Evolutionary conservation across 805 yeast species (phyloP).

Genomic region (Teunomyces lycoperdinae): DNA sequence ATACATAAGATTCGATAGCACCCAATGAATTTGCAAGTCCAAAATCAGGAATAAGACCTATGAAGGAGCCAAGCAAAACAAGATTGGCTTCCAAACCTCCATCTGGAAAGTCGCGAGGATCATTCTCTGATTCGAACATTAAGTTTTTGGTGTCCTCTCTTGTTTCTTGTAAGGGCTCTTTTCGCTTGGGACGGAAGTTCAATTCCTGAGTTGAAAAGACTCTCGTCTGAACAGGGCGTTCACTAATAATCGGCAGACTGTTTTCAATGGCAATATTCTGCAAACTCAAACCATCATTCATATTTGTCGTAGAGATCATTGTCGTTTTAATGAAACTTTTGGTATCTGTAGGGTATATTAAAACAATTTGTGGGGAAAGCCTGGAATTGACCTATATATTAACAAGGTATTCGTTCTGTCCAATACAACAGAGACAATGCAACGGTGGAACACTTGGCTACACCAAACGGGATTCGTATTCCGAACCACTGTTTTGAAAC

Average conservation of each 20-base stretch:
- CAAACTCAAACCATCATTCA: neutral
- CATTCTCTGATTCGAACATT: constrained; percentile 16
- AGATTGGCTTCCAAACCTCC: constrained; percentile 17
- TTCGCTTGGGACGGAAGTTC: neutral
- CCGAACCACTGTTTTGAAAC: too few species aligned
- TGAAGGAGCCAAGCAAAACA: constrained; percentile 18
- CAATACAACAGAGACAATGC: too few species aligned
- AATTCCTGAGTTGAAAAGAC: constrained; percentile 1
- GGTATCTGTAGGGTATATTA: neutral
- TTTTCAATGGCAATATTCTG: neutral
- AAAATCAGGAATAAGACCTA: constrained; percentile 19
- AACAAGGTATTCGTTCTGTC: too few species aligned
- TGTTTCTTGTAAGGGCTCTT: neutral
- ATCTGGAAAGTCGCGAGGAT: constrained; percentile 17
- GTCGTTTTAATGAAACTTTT: neutral
- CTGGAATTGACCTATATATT: too few species aligned
- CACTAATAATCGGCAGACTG: neutral
- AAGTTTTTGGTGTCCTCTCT: neutral
- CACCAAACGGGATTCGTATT: too few species aligned
- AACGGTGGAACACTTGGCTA: too few species aligned
- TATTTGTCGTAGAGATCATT: neutral
- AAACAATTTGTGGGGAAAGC: too few species aligned
- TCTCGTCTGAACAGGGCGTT: neutral
- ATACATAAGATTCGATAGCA: constrained; percentile 18
- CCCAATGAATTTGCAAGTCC: constrained; percentile 21